These are phyloP conservation scores for Tulasnella sp. DNA, from an alignment of 768 basidiomycete species.

Conservation along the genomic window DNA sequence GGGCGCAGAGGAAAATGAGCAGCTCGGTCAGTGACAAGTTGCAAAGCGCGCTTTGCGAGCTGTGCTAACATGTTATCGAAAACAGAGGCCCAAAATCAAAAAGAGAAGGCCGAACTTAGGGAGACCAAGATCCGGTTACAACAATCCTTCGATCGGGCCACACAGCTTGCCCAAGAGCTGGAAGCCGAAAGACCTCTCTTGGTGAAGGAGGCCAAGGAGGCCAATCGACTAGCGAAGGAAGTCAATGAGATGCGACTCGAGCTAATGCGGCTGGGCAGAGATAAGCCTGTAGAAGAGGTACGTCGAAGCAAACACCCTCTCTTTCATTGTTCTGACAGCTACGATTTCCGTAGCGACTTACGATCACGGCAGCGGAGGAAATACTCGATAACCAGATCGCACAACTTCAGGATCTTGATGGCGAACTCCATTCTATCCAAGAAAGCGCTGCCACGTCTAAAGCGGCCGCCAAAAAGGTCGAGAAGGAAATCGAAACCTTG, in stretches of 20 bases:
- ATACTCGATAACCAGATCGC: conserved; percentile 16
- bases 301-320: neutral
- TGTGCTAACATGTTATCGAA: neutral
- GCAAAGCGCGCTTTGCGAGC: neutral
- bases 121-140: conserved; percentile 6
- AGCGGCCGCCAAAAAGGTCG: neutral
- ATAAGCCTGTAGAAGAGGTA: conserved; percentile 18
- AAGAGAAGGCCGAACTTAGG: conserved; percentile 3
- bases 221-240: conserved; percentile 6
- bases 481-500: conserved; percentile 6
- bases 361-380: conserved; percentile 7
- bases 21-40: neutral
- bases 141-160: conserved; percentile 2
- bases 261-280: conserved; percentile 9
- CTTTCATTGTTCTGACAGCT: neutral
- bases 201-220: conserved; percentile 11
- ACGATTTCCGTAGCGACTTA: conserved; percentile 5
- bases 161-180: conserved; percentile 1
- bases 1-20: conserved; percentile 16
- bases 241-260: conserved; percentile 18
- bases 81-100: conserved; percentile 16
- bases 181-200: conserved; percentile 9
- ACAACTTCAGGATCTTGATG: conserved; percentile 17
- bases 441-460: neutral
- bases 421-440: conserved; percentile 11